Percentiles rank a stretch among this genome's conserved stretches.
These are phyloP conservation scores for Aspergillus cristatus DNA, from an alignment of 495 filamentous ascomycete species.

Conservation along the genomic window DNA sequence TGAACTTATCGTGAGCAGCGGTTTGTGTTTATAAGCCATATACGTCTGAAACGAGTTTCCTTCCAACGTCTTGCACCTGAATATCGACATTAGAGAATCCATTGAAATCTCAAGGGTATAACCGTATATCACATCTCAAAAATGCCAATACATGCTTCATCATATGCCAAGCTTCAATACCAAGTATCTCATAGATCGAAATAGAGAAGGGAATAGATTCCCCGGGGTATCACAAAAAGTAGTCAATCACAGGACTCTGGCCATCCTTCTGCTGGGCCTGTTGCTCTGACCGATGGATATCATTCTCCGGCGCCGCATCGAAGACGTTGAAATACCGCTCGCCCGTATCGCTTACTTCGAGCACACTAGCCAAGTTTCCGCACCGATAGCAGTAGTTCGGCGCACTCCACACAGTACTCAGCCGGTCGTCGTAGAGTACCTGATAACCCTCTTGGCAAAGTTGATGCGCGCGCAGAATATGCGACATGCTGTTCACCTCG, in stretches of 20 bases:
- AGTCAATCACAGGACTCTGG: constrained; percentile 55
- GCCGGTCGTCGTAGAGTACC: constrained; percentile 84
- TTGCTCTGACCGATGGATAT: constrained; percentile 70
- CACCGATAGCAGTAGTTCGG: constrained; percentile 96
- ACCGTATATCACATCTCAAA: constrained; percentile 12
- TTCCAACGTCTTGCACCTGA: too few relatives aligned
- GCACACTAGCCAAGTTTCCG: constrained; percentile 92
- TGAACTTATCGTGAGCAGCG: constrained; percentile 22
- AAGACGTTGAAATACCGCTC: constrained; percentile 96
- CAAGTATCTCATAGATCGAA: constrained; percentile 6
- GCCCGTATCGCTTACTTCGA: constrained; percentile 88
- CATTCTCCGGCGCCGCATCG: constrained; percentile 92
- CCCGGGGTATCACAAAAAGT: constrained; percentile 58
- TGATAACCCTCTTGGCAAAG: constrained; percentile 96
- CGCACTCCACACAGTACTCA: constrained; percentile 96
- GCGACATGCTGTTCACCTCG: constrained; percentile 90
- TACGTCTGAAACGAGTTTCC: constrained; percentile 23
- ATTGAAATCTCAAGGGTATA: too few relatives aligned
- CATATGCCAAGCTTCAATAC: constrained; percentile 27
- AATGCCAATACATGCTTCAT: constrained; percentile 20
- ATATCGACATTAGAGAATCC: too few relatives aligned
- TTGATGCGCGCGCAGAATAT: constrained; percentile 94
- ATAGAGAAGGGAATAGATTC: constrained; percentile 10
- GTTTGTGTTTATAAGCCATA: constrained; percentile 15
- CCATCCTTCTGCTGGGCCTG: constrained; percentile 52